Percentiles rank a stretch among this genome's conserved stretches.
These are phyloP conservation scores for Penicillium subrubescens DNA, from an alignment of 495 filamentous ascomycete species.

Conservation along the genomic window DNA sequence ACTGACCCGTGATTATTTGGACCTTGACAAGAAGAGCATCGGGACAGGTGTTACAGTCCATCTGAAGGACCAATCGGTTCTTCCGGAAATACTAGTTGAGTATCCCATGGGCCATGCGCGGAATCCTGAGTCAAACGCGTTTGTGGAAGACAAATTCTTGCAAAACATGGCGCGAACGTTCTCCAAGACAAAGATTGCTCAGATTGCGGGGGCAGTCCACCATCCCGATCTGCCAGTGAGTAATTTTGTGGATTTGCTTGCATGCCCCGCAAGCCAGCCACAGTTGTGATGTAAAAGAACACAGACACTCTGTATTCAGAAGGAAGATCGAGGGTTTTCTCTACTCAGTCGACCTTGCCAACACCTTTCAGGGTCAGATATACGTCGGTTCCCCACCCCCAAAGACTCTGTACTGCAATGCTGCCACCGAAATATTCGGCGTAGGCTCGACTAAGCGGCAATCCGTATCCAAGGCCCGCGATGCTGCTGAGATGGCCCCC, in stretches of 20 bases:
- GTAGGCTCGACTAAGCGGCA: slow-evolving; percentile 90
- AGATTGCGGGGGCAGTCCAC: slow-evolving; percentile 65
- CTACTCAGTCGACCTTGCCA: slow-evolving; percentile 57
- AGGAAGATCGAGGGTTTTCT: background rate
- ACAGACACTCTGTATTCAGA: background rate
- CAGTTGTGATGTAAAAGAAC: slow-evolving; percentile 7
- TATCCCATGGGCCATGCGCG: slow-evolving; percentile 79
- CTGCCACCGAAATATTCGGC: slow-evolving; percentile 98
- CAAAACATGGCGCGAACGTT: slow-evolving; percentile 72
- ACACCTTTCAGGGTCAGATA: slow-evolving; percentile 84
- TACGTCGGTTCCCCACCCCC: slow-evolving; percentile 91
- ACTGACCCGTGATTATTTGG: slow-evolving; percentile 41
- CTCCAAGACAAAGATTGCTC: slow-evolving; percentile 59
- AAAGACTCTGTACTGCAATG: slow-evolving; percentile 90
- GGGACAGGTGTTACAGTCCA: slow-evolving; percentile 27
- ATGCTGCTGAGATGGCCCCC: slow-evolving; percentile 74
- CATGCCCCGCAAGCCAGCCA: slow-evolving; percentile 3
- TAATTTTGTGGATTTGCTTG: slow-evolving; percentile 73
- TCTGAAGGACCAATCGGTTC: slow-evolving; percentile 36
- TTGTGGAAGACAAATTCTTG: slow-evolving; percentile 77
- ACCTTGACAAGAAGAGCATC: slow-evolving; percentile 30
- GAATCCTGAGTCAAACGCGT: slow-evolving; percentile 72
- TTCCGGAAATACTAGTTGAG: slow-evolving; percentile 81
- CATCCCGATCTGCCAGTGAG: slow-evolving; percentile 62
- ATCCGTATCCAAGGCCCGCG: slow-evolving; percentile 88